Conservation (phyloP, 1,284 basidiomycete genomes). For the Moesziomyces sp. region DNA sequence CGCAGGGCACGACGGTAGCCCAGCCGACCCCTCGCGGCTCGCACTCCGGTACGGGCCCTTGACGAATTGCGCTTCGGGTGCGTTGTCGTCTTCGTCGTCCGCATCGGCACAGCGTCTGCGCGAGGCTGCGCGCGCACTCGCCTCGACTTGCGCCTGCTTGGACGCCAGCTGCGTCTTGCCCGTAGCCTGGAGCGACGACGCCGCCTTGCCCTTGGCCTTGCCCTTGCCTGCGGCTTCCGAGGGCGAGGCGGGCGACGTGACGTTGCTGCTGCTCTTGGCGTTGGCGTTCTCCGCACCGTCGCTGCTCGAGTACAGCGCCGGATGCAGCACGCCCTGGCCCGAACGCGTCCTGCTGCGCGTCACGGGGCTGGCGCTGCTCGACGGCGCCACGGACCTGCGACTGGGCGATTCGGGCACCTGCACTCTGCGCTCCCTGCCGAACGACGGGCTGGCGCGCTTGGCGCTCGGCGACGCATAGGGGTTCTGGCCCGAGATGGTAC, state of each 20-base stretch:
- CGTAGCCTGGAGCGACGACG: slow-evolving; percentile 11
- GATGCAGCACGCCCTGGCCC: slow-evolving; percentile 37
- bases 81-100: slow-evolving; percentile 29
- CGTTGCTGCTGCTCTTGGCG: slow-evolving; percentile 46
- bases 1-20: slow-evolving; percentile 33
- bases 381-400: slow-evolving; percentile 3
- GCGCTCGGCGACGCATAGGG: slow-evolving; percentile 55
- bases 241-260: slow-evolving; percentile 52
- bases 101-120: slow-evolving; percentile 6
- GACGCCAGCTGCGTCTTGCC: slow-evolving; percentile 21
- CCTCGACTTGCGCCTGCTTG: slow-evolving; percentile 15
- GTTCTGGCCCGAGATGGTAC: slow-evolving; percentile 54
- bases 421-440: slow-evolving; percentile 17
- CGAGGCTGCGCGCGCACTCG: slow-evolving; percentile 6
- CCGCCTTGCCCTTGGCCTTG: slow-evolving; percentile 14
- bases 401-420: slow-evolving; percentile 13
- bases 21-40: slow-evolving; percentile 33
- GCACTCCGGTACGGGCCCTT: slow-evolving; percentile 36
- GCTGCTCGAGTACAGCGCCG: slow-evolving; percentile 49
- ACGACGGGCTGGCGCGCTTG: slow-evolving; percentile 18
- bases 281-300: slow-evolving; percentile 18
- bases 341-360: slow-evolving; percentile 48
- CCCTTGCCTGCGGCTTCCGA: slow-evolving; percentile 18
- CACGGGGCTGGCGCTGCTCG: slow-evolving; percentile 48
- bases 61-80: slow-evolving; percentile 18